A percentile compares a stretch with the other conserved stretches of the same genome.
phyloP scores from a whole-genome alignment of 176 grass and related monocot genomes.

The Aegilops sharonensis region DNA sequence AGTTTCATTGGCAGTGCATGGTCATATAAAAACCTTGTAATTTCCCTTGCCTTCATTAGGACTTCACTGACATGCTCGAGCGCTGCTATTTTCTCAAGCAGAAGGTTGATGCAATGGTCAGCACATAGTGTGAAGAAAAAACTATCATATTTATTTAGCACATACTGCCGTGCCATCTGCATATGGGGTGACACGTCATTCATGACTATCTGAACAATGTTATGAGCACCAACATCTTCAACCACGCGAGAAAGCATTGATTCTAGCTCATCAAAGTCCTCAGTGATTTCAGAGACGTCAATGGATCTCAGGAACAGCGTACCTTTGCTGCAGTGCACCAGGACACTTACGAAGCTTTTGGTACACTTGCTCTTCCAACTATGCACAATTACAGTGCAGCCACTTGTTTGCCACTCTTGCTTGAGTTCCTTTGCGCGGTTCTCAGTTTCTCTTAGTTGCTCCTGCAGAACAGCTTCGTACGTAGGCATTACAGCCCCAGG shows the following conservation, averaged over 20 bases:
- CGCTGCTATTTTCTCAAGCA: constrained; percentile 64
- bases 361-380: constrained; percentile 58
- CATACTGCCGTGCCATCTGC: constrained; percentile 58
- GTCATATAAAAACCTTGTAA: constrained; percentile 71
- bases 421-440: constrained; percentile 41
- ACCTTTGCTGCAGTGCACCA: constrained; percentile 60
- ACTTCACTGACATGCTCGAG: constrained; percentile 49
- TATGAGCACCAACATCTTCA: constrained; percentile 54
- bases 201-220: constrained; percentile 73
- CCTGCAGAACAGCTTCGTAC: constrained; percentile 57
- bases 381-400: constrained; percentile 78
- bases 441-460: constrained; percentile 57
- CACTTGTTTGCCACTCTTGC: constrained; percentile 52
- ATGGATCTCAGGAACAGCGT: constrained; percentile 75
- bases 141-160: constrained; percentile 43
- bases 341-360: constrained; percentile 51
- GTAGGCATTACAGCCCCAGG: constrained; percentile 38
- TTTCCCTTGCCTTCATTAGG: constrained; percentile 51
- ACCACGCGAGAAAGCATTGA: constrained; percentile 47
- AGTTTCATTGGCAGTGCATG: constrained; percentile 41
- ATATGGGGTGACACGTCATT: constrained; percentile 61
- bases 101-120: constrained; percentile 72
- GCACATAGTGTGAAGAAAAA: constrained; percentile 66
- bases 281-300: constrained; percentile 47
- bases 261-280: constrained; percentile 56